Base-by-base conservation (phyloP, 2,329 filamentous ascomycete genomes). In the Escovopsis weberi region DNA sequence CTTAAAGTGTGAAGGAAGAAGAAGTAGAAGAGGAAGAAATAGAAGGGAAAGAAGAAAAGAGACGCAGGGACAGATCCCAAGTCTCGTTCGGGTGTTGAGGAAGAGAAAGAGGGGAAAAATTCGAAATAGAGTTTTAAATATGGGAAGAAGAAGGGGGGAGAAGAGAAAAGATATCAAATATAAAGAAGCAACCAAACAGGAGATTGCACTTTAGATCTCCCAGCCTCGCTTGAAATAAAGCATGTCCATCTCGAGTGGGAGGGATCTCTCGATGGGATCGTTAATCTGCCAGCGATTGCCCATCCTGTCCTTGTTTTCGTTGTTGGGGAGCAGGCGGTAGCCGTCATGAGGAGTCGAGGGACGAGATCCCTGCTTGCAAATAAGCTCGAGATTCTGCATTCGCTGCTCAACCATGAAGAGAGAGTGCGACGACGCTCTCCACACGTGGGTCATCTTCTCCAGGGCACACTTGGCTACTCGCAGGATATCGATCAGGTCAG, bases 381-480 rank as follows among this genome's bases (percentile, higher is more conserved):
- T 57, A 35, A 50, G 50, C 23, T 52, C 54, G 33, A 68, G 44
- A 43, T 54, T 53, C 41, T 57, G 58, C 12, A 66, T 45, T 2
- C 64, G 60, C 26, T 52, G 50, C 26, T 63, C 59, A 37, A 79
- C 66, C 3, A 66, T 62, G 28, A 67, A 63, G 12, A 65, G 64
- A 42, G 80, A 69, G 19, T 61, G 60, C 34, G 65, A 61, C 2
- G 73, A 71, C 44, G 72, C 74, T 36, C 72, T 68, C 80, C 80
- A 85, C 48, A 73, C 70, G 4, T 59, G 60, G 3, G 68, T 65
- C 33, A 82, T 63, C 42, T 75, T 67, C 12, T 74, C 69, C 15
- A 84, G 59, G 11, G 72, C 67, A 7, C 66, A 63, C 33, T 75
- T 58, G 0, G 72, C 72, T 30, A 69, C 66, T 15, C 63, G 60